A percentile compares a stretch with the other conserved stretches of the same genome.
phyloP scores from a whole-genome alignment of 345 rosid species.

The Bruguiera parviflora region DNA sequence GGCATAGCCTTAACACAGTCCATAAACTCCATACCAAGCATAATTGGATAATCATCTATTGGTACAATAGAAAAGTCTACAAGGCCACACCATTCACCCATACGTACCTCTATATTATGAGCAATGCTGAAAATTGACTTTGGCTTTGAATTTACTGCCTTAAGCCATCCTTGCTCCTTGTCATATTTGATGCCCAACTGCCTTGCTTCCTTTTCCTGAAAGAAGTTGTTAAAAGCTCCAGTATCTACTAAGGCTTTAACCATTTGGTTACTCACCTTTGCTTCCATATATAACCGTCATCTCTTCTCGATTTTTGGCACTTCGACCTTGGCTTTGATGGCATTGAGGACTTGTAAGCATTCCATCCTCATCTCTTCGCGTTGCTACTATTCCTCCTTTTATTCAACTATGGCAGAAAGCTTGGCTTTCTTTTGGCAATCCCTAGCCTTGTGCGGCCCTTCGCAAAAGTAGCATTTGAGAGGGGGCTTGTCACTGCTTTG shows the following conservation, averaged over 20 bases:
- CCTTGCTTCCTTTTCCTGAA: background rate
- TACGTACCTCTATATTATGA: background rate
- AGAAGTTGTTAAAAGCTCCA: background rate
- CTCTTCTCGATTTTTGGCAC: no score
- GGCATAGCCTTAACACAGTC: no score
- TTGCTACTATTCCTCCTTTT: no score
- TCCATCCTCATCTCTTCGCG: background rate
- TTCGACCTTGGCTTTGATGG: background rate
- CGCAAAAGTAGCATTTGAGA: no score
- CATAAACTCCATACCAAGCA: no score
- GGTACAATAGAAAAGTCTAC: no score
- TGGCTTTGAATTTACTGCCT: background rate
- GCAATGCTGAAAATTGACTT: background rate
- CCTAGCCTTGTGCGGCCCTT: background rate
- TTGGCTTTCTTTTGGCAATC: background rate
- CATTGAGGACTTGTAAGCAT: background rate
- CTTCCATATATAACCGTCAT: no score
- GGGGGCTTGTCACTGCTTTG: background rate
- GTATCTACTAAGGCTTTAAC: background rate
- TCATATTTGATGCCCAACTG: background rate
- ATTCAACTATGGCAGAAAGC: background rate
- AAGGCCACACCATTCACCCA: background rate
- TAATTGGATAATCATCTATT: no score
- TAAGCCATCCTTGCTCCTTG: background rate
- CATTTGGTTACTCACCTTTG: background rate